Evolutionary conservation across 1,284 basidiomycete genomes (phyloP), one percentile per base, ranked within the genome.

Genomic region (Peniophora sp.): DNA sequence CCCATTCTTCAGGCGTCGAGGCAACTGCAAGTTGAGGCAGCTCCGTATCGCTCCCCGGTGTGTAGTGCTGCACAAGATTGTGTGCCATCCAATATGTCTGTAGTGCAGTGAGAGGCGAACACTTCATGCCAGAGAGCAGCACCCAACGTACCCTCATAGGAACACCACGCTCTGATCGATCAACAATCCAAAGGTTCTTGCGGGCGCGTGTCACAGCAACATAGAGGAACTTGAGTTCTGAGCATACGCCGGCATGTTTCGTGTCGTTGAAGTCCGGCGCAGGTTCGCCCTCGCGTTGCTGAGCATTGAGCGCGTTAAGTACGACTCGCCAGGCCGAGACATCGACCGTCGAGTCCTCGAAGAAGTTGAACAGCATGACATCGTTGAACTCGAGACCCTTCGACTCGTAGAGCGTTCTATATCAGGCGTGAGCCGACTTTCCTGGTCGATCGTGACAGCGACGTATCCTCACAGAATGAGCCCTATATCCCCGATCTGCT

Each of bases 311-410:
- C 0, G 65, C 69, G 41, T 77, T 77, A n/a, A 85, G 61, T 14
- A 88, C 63, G 0, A 83, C 65, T 9, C 81, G 69, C 83, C 83
- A 85, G 46, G 74, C 72, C 0, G 71, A 60, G 2, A 59, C 47
- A 35, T 71, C 68, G 0, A 75, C 64, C 1, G 57, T 53, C 11
- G 56, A 58, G 25, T 58, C 56, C 24, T 57, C 56, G 24, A 58
- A 58, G 44, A 58, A 58, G 41, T 58, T 78, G 58, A 80, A 87
- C 1, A 89, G 59, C 1, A 89, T 66, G 2, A 89, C 85, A 52
- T 87, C 84, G 56, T 86, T 75, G 58, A 87, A 87, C 59, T 87
- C 85, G 0, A 87, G 66, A 1, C 86, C 85, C 61, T 89, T 89
- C 69, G 78, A 81, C 48, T 89, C 82, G 54, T 84, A 85, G 0